These are phyloP conservation scores for Pichia exigua DNA, from an alignment of 805 yeast genomes.

Conservation along the genomic window DNA sequence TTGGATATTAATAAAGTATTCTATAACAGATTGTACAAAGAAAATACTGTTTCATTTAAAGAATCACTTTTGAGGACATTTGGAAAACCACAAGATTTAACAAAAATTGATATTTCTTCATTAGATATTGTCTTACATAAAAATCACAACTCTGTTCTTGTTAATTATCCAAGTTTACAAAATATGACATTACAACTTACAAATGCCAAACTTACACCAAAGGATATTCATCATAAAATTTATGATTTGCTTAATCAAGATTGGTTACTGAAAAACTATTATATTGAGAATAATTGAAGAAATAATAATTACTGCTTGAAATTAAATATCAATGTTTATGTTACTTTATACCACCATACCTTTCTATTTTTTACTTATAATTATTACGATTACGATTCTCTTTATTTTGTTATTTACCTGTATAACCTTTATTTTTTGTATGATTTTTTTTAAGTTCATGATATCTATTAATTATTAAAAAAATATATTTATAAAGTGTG, in stretches of 20 bases:
- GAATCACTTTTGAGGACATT: conserved; percentile 8
- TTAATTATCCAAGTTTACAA: background rate
- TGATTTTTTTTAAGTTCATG: background rate
- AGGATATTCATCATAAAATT: conserved; percentile 23
- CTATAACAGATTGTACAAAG: conserved; percentile 16
- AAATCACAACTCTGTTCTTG: conserved; percentile 3
- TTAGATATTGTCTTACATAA: conserved; percentile 16
- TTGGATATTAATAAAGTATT: conserved; percentile 15
- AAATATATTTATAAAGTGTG: background rate
- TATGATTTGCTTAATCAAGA: conserved; percentile 25
- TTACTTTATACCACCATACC: background rate
- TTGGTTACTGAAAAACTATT: conserved; percentile 6
- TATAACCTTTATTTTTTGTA: background rate
- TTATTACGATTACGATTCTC: background rate
- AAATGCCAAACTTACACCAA: background rate
- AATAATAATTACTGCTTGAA: background rate
- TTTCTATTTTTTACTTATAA: background rate
- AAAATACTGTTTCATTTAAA: conserved; percentile 8
- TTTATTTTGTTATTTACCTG: background rate
- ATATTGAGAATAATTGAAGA: background rate
- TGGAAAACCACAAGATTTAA: conserved; percentile 3
- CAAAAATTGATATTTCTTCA: conserved; percentile 22
- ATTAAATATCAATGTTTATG: background rate
- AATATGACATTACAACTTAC: background rate
- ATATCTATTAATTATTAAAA: background rate